phyloP scores from a whole-genome alignment of 495 filamentous ascomycete species.

The Aspergillus sclerotioniger region DNA sequence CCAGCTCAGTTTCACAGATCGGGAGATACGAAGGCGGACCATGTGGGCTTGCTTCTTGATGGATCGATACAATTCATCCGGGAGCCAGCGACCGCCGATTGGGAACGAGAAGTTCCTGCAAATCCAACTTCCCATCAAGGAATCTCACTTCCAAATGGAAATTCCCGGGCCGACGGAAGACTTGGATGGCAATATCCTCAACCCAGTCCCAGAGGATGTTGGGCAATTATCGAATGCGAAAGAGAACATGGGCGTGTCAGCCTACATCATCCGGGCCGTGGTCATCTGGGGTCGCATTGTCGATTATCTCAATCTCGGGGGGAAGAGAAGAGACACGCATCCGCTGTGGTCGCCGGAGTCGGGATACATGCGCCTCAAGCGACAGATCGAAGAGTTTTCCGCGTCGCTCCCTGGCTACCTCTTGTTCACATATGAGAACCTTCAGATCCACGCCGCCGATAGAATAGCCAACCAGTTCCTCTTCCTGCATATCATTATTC shows the following conservation, averaged over 20 bases:
- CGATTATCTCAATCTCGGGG: conserved; percentile 86
- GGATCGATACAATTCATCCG: conserved; percentile 96
- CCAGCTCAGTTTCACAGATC: conserved; percentile 83
- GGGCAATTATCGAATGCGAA: conserved; percentile 65
- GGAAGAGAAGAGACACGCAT: conserved; percentile 72
- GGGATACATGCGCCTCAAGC: conserved; percentile 65
- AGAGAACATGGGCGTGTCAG: conserved; percentile 91
- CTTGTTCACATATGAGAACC: conserved; percentile 75
- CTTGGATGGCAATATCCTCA: conserved; percentile 68
- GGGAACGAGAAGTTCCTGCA: conserved; percentile 84
- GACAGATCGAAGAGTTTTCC: conserved; percentile 68
- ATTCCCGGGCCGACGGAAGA: conserved; percentile 86
- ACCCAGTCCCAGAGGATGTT: conserved; percentile 59
- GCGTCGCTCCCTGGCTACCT: conserved; percentile 66
- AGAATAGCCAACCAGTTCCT: conserved; percentile 87
- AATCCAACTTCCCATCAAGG: conserved; percentile 87
- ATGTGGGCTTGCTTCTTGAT: conserved; percentile 99
- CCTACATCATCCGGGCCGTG: conserved; percentile 85
- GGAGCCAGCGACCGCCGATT: conserved; percentile 90
- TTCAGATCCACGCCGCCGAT: conserved; percentile 79
- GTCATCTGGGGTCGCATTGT: conserved; percentile 88
- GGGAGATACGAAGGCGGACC: conserved; percentile 85
- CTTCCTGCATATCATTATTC: conserved; percentile 85
- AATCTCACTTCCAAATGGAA: conserved; percentile 86
- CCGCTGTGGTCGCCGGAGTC: conserved; percentile 83